phyloP scores from a whole-genome alignment of 208 protist genomes.

The Leishmania guyanensis region DNA sequence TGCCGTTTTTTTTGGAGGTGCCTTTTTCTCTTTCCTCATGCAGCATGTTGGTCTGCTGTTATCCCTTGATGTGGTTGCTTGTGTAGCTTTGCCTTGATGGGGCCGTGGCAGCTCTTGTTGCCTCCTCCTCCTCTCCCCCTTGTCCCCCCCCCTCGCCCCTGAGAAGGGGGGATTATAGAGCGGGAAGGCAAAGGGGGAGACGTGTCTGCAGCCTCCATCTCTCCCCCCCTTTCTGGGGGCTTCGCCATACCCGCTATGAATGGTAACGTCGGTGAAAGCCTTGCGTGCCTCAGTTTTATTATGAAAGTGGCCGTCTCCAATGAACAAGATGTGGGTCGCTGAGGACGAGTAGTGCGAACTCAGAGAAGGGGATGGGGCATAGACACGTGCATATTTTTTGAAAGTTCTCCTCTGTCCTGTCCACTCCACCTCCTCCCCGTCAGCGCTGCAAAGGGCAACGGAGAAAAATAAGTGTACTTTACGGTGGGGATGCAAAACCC shows the following conservation, averaged over 20 bases:
- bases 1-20: not conserved
- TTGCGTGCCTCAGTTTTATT: not conserved
- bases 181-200: not conserved
- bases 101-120: not conserved
- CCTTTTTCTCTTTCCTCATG: not conserved
- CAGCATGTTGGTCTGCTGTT: not conserved
- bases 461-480: not conserved
- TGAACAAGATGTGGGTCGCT: not conserved
- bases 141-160: not conserved
- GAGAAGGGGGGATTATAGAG: not conserved
- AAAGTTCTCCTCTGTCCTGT: not conserved
- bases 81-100: not conserved
- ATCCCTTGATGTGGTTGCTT: not conserved
- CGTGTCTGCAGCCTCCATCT: too few relatives aligned
- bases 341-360: not conserved
- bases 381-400: not conserved
- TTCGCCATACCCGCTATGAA: not conserved
- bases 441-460: not conserved
- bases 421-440: not conserved
- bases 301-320: not conserved
- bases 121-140: not conserved
- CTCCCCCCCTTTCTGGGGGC: not conserved
- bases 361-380: not conserved
- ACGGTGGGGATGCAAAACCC: not conserved
- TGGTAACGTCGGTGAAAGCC: not conserved